Conservation (phyloP, 306 rosid genomes). For the Castanospermum australe region DNA sequence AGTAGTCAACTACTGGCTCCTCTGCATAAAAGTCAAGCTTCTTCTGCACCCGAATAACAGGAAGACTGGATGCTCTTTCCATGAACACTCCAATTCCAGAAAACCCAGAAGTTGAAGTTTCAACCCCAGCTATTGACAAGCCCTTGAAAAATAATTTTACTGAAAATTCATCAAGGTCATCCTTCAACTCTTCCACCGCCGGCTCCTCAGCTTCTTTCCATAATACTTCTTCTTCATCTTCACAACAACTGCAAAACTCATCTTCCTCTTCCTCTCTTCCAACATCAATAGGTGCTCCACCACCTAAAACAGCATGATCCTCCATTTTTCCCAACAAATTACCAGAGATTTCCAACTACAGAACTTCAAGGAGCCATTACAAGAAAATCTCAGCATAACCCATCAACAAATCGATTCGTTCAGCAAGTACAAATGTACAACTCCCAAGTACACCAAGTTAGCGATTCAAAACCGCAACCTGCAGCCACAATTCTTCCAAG, state of each 20-base stretch:
- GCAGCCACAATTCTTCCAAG: constrained; percentile 35
- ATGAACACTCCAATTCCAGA: constrained; percentile 96
- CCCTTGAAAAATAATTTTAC: constrained; percentile 89
- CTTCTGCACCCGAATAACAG: constrained; percentile 76
- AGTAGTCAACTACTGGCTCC: constrained; percentile 71
- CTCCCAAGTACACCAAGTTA: constrained; percentile 23
- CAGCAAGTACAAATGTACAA: neutral
- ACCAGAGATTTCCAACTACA: constrained; percentile 17
- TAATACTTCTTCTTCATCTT: constrained; percentile 56
- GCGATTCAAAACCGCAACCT: constrained; percentile 32
- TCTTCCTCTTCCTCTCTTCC: constrained; percentile 86
- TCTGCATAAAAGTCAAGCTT: constrained; percentile 84
- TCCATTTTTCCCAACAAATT: constrained; percentile 50
- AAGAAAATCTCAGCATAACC: constrained; percentile 30
- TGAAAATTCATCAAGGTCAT: constrained; percentile 65
- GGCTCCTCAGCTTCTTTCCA: constrained; percentile 69
- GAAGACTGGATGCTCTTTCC: constrained; percentile 58
- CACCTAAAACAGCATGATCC: constrained; percentile 44
- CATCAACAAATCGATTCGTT: constrained; percentile 29
- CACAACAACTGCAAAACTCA: constrained; percentile 92
- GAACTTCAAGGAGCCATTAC: constrained; percentile 15
- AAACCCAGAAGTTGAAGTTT: constrained; percentile 60
- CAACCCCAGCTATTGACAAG: constrained; percentile 65
- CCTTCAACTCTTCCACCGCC: constrained; percentile 52
- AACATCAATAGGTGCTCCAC: constrained; percentile 26